Base-by-base conservation (phyloP, 345 rosid species). In the Xanthoceras sorbifolium region DNA sequence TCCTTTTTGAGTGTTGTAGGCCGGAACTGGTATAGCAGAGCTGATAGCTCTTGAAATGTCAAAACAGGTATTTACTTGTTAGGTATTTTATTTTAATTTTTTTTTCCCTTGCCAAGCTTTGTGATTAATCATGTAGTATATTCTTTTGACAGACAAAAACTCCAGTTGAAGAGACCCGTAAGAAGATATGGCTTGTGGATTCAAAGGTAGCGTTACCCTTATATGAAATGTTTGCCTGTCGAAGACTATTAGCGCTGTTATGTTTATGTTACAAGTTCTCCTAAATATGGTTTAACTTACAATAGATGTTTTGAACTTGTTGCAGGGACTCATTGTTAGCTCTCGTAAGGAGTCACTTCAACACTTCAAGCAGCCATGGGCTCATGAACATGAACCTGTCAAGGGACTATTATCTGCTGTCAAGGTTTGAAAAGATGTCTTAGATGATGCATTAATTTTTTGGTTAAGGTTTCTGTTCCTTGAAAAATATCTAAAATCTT, bases 21-120 rank as follows among this genome's bases (percentile, higher is more conserved):
- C 97, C 65, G 99, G 98, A 84, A 96, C 99, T 3, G 98, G 99
- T 31, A 96, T 96, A 31, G 98, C 99, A 34, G 97, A 96, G 80
- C 91, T 96, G 66, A 93, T 96, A 74, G 99, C 99, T 71, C 97
- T 91, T 72, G 87, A 96, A 80, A 91, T 93, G 63, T 88, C 99
- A 25, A 90, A 74, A 79, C 84, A 85, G 89, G 90, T 86, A 68
- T 67, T 69, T n/a, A 59, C 59, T 38, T 26, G 31, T 34, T 44
- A 15, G 55, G 6, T 40, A 74, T 36, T 10, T 65, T 66, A 46
- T 64, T 11, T 71, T 64, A 55, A 66, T 38, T 46, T 73, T 26
- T 38, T 46, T 73, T 26, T 63, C 65, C 9, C 31, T 61, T 48
- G 32, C 26, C 81, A 50, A 18, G 63, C 48, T 63, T 77, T 67